Conservation (phyloP, 139 green algal genomes). For the Volvox reticuliferus region DNA sequence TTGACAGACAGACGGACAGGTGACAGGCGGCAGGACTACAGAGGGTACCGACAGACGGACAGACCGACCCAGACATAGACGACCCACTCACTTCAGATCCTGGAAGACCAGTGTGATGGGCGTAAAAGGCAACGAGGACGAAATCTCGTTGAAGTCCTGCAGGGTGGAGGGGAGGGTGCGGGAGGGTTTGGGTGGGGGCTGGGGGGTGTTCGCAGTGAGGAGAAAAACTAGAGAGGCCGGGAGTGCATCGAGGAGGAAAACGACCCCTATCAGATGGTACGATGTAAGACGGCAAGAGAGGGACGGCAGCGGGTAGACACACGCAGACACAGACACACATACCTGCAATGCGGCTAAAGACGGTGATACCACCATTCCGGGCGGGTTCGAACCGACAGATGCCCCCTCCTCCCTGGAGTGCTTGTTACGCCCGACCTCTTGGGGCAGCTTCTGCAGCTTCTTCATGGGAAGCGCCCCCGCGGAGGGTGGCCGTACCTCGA, state of each 20-base stretch:
- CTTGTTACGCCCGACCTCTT: too few species aligned
- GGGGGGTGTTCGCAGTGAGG: background rate
- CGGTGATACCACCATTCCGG: background rate
- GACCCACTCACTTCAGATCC: constrained; percentile 52
- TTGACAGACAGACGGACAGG: too few species aligned
- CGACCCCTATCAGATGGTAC: too few species aligned
- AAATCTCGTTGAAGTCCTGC: constrained; percentile 46
- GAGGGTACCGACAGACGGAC: background rate
- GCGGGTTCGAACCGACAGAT: too few species aligned
- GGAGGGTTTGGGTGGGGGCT: background rate
- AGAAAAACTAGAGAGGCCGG: background rate
- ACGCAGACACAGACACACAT: background rate
- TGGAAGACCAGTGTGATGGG: constrained; percentile 76
- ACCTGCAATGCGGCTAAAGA: background rate
- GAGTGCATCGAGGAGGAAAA: too few species aligned
- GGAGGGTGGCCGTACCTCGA: background rate
- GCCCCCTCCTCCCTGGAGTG: background rate
- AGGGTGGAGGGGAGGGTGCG: background rate
- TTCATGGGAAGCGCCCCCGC: background rate
- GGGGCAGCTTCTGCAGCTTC: background rate
- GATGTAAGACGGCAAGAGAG: too few species aligned
- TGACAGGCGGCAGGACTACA: too few species aligned
- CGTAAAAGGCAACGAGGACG: constrained; percentile 66
- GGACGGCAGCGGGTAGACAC: background rate
- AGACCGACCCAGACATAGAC: background rate